Evolutionary conservation across 306 rosid species (phyloP).

Genomic region (Cajanus cajan): DNA sequence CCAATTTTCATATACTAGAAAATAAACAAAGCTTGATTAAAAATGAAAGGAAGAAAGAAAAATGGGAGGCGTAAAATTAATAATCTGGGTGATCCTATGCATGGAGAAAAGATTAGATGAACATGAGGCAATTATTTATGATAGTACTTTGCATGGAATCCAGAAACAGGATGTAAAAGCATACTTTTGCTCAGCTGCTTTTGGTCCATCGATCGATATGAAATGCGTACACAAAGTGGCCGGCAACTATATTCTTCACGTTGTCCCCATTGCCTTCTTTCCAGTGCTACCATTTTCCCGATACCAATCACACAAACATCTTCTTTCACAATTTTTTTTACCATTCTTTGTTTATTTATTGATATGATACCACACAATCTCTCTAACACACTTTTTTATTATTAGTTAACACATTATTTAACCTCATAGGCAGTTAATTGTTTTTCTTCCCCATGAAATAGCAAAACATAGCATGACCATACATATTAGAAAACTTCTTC

Average conservation of each 20-base stretch:
- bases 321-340: background rate
- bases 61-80: background rate
- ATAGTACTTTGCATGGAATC: conserved; percentile 35
- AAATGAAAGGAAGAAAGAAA: background rate
- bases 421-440: too few relatives aligned
- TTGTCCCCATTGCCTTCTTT: conserved; percentile 39
- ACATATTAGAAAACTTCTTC: too few relatives aligned
- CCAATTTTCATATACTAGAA: background rate
- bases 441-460: too few relatives aligned
- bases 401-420: too few relatives aligned
- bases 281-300: background rate
- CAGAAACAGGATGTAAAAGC: conserved; percentile 45
- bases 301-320: background rate
- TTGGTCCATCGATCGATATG: background rate
- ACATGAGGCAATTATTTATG: conserved; percentile 1
- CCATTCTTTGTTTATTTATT: background rate
- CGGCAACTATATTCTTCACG: conserved; percentile 32
- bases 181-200: conserved; percentile 29
- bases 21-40: background rate
- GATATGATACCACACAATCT: too few relatives aligned
- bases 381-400: too few relatives aligned
- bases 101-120: conserved; percentile 19
- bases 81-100: background rate
- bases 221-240: conserved; percentile 32
- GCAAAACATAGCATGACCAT: too few relatives aligned